phyloP scores from a whole-genome alignment of 2,329 filamentous ascomycete species.

The Cercospora brassicicola region DNA sequence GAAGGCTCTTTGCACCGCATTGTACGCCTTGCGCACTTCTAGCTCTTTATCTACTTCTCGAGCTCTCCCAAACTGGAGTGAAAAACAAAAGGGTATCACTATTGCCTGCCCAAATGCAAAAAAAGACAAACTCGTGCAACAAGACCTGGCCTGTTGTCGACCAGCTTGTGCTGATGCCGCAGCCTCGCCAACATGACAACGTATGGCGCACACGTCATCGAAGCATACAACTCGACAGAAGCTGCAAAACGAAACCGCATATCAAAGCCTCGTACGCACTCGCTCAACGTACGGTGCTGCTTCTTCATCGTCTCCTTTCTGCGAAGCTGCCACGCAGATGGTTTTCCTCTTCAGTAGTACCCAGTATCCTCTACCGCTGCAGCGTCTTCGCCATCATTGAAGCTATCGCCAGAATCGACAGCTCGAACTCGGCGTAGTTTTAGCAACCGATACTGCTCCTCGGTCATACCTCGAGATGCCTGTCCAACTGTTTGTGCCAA shows the following conservation, averaged over 20 bases:
- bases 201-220: neutral
- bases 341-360: neutral
- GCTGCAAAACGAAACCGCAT: neutral
- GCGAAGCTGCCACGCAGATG: neutral
- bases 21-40: too few relatives aligned
- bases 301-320: neutral
- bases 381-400: neutral
- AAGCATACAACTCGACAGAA: neutral
- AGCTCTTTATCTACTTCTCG: neutral
- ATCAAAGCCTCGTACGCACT: neutral
- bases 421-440: constrained; percentile 37
- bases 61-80: neutral
- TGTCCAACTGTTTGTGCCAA: constrained; percentile 15
- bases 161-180: neutral
- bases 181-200: neutral
- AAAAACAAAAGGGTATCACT: constrained; percentile 20
- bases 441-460: constrained; percentile 34
- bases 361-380: neutral
- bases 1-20: too few relatives aligned
- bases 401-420: neutral
- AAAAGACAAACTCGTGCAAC: neutral
- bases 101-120: constrained; percentile 4
- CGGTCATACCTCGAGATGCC: constrained; percentile 21
- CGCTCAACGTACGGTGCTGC: neutral
- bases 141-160: neutral